Evolutionary conservation across 2,329 filamentous ascomycete species (phyloP).

Genomic region (Fusarium sp.): DNA sequence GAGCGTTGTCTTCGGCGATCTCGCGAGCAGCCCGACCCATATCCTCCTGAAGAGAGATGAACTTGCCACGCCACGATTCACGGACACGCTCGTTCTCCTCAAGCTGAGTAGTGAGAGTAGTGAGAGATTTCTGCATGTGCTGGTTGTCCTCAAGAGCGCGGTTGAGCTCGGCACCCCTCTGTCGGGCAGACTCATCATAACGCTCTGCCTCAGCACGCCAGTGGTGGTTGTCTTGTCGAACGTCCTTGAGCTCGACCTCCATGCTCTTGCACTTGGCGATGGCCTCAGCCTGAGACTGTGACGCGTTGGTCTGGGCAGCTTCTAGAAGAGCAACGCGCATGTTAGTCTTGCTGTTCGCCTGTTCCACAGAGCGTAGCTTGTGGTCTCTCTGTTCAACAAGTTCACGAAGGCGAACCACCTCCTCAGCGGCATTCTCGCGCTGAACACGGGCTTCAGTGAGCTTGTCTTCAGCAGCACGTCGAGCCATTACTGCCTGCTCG

Average conservation of each 20-base stretch:
- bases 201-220: conserved; percentile 72
- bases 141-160: conserved; percentile 71
- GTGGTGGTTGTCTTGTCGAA: conserved; percentile 67
- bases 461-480: conserved; percentile 77
- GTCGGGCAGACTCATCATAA: conserved; percentile 62
- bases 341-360: conserved; percentile 62
- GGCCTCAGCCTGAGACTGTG: conserved; percentile 66
- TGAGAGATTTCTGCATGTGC: conserved; percentile 77
- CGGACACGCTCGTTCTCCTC: conserved; percentile 87
- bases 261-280: conserved; percentile 64
- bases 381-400: conserved; percentile 76
- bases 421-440: conserved; percentile 75
- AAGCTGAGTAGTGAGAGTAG: conserved; percentile 79
- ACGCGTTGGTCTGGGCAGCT: conserved; percentile 69
- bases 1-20: conserved; percentile 83
- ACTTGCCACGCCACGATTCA: conserved; percentile 84
- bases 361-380: conserved; percentile 70
- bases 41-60: conserved; percentile 86
- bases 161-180: conserved; percentile 61
- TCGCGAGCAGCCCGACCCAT: conserved; percentile 83
- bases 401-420: conserved; percentile 74
- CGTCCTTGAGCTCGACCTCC: conserved; percentile 66
- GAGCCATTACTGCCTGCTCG: conserved; percentile 71
- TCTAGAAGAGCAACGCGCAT: conserved; percentile 76
- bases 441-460: conserved; percentile 77